A percentile compares a stretch with the other conserved stretches of the same genome.
Conservation (phyloP, 2,329 filamentous ascomycete genomes). For the Fusarium sp. region DNA sequence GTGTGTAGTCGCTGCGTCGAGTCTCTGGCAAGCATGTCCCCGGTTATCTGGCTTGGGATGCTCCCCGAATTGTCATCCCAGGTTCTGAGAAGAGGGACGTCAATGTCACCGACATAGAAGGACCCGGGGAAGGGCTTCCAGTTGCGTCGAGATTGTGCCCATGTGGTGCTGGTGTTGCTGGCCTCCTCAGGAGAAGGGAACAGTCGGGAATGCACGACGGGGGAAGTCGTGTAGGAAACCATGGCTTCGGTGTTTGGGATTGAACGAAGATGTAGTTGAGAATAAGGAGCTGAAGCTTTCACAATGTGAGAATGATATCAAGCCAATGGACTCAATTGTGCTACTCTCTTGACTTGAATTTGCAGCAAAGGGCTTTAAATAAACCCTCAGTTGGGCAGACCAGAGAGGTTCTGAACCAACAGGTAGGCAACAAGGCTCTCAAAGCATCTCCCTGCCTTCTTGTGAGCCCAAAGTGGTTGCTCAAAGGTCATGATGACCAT, state of each 20-base stretch:
- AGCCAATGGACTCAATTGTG: not conserved
- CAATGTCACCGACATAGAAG: not conserved
- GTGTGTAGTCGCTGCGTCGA: not conserved
- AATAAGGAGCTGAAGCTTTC: not conserved
- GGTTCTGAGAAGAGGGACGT: not conserved
- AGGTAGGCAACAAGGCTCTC: constrained; percentile 9
- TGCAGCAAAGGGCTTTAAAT: not conserved
- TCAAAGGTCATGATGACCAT: too few species aligned
- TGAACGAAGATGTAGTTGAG: not conserved
- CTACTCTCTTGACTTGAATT: not conserved
- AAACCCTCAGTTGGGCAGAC: not conserved
- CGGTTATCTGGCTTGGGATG: not conserved
- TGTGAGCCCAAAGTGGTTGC: not conserved
- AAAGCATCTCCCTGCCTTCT: not conserved
- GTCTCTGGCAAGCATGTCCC: constrained; percentile 3
- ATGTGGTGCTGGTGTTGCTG: not conserved
- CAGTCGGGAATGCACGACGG: not conserved
- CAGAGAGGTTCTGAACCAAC: not conserved
- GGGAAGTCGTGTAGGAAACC: not conserved
- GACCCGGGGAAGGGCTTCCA: not conserved
- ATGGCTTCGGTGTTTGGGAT: not conserved
- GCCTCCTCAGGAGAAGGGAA: not conserved
- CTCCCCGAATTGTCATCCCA: constrained; percentile 9
- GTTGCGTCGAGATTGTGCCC: not conserved
- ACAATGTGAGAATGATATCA: not conserved